A percentile compares a stretch with the other conserved stretches of the same genome.
Evolutionary conservation across 2,329 filamentous ascomycete genomes (phyloP).

Genomic region (Samsoniella hepiali): DNA sequence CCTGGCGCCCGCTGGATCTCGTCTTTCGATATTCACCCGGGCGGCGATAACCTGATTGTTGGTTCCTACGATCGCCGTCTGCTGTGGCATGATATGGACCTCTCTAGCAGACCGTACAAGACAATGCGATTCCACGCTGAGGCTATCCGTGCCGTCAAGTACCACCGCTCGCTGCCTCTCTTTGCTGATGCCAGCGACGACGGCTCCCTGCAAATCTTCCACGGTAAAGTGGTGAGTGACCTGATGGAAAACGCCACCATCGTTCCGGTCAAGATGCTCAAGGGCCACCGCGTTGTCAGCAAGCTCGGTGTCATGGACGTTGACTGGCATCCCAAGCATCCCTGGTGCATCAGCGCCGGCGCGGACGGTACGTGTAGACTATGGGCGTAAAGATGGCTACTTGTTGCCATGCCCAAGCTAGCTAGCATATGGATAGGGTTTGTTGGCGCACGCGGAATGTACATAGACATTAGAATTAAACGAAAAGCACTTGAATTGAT

Average conservation of each 20-base stretch:
- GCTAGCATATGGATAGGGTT: background rate
- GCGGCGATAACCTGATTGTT: constrained; percentile 90
- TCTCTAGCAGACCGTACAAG: constrained; percentile 89
- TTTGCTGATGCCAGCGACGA: constrained; percentile 97
- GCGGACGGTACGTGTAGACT: constrained; percentile 89
- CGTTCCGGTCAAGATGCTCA: constrained; percentile 90
- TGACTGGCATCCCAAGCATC: constrained; percentile 92
- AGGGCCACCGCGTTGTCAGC: constrained; percentile 81
- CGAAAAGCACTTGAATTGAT: constrained; percentile 10
- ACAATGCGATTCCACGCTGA: constrained; percentile 92
- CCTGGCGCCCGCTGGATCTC: constrained; percentile 93
- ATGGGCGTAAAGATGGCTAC: constrained; percentile 61
- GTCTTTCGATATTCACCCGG: constrained; percentile 87
- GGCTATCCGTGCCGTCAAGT: constrained; percentile 85
- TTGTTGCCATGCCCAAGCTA: background rate
- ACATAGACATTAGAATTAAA: constrained; percentile 2
- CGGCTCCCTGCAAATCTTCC: constrained; percentile 91
- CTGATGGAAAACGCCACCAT: constrained; percentile 96
- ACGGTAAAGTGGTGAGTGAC: constrained; percentile 91
- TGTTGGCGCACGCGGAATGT: background rate
- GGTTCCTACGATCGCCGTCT: constrained; percentile 92
- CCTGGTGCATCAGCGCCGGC: constrained; percentile 91
- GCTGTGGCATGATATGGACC: constrained; percentile 94
- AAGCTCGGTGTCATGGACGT: constrained; percentile 89
- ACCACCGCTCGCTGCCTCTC: constrained; percentile 76